A percentile compares a stretch with the other conserved stretches of the same genome.
Conservation (phyloP, 768 basidiomycete genomes). For the Pulveroboletus ravenelii region DNA sequence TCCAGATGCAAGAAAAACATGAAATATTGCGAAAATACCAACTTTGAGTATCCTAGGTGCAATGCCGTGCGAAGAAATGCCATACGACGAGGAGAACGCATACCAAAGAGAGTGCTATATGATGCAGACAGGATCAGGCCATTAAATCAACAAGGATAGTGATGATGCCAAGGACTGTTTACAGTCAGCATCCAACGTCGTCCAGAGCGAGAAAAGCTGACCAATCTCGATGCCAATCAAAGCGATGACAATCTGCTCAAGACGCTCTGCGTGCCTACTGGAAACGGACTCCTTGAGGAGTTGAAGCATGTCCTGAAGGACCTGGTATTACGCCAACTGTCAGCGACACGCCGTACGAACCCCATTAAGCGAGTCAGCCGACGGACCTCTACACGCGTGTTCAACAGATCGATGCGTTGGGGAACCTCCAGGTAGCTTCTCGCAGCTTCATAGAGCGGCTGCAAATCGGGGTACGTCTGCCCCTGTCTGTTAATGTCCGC, state of each 20-base stretch:
- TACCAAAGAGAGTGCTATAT: constrained; percentile 2
- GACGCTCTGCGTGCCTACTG: constrained; percentile 81
- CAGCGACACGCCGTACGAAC: not conserved
- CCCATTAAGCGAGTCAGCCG: constrained; percentile 2
- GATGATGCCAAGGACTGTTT: constrained; percentile 76
- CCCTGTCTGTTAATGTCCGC: constrained; percentile 15
- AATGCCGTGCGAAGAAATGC: not conserved
- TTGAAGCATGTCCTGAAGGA: constrained; percentile 95
- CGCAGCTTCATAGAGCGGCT: constrained; percentile 91
- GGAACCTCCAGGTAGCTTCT: constrained; percentile 93
- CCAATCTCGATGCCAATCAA: constrained; percentile 88
- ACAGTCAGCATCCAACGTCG: not conserved
- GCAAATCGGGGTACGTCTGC: constrained; percentile 90
- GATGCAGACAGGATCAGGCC: constrained; percentile 34
- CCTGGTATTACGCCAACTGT: constrained; percentile 39
- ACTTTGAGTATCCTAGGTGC: constrained; percentile 3
- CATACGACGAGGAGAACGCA: constrained; percentile 4
- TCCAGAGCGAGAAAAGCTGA: constrained; percentile 28
- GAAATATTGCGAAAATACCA: constrained; percentile 2
- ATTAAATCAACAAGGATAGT: constrained; percentile 85
- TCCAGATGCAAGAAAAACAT: not conserved
- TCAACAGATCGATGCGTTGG: constrained; percentile 87
- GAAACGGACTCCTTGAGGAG: constrained; percentile 93
- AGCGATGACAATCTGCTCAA: constrained; percentile 90
- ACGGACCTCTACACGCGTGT: constrained; percentile 85